Evolutionary conservation across 176 grass and related monocot genomes (phyloP).

Genomic region (Carex parvula): DNA sequence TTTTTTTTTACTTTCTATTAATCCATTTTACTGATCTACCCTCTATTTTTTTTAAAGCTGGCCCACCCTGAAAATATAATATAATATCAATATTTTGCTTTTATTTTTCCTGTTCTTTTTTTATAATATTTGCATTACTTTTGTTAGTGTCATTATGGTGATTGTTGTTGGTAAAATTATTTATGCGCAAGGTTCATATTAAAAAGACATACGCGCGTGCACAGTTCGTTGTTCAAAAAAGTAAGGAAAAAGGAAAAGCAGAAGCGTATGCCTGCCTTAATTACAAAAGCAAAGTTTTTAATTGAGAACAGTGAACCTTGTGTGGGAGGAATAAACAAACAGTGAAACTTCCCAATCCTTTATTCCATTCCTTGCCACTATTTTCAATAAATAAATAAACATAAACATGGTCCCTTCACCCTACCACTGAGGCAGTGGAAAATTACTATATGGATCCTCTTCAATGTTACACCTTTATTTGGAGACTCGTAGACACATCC

Average conservation of each 20-base stretch:
- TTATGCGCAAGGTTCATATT: background rate
- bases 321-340: slow-evolving; percentile 18
- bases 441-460: background rate
- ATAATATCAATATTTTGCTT: background rate
- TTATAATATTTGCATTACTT: background rate
- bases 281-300: background rate
- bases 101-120: background rate
- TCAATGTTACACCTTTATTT: background rate
- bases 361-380: slow-evolving; percentile 6
- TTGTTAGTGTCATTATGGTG: background rate
- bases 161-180: background rate
- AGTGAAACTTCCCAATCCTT: slow-evolving; percentile 8
- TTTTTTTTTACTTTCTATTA: background rate
- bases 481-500: background rate
- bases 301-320: slow-evolving; percentile 3
- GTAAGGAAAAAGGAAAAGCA: background rate
- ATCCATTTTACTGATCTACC: background rate
- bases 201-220: background rate
- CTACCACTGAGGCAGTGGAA: background rate
- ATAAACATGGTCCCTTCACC: background rate
- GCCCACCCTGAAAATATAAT: background rate
- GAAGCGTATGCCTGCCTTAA: background rate
- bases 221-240: slow-evolving; percentile 2
- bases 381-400: slow-evolving; percentile 24
- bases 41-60: background rate